These are phyloP conservation scores for Leptographium wingfieldii DNA, from an alignment of 2,329 filamentous ascomycete genomes.

Conservation along the genomic window DNA sequence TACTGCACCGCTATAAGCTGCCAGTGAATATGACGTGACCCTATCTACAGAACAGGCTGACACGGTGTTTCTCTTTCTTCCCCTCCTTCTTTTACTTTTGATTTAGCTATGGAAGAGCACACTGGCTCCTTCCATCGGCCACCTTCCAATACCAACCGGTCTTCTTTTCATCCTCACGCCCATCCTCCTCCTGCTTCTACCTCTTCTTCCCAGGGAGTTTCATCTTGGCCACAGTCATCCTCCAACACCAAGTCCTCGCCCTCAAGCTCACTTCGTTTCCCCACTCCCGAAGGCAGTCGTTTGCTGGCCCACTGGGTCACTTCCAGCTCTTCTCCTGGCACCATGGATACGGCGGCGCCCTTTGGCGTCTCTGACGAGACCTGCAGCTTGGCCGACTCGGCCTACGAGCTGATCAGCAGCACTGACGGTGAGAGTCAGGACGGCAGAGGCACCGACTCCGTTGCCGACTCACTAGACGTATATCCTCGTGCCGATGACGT, in stretches of 20 bases:
- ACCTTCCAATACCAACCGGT: not conserved
- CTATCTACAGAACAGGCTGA: conserved; percentile 6
- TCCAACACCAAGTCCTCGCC: not conserved
- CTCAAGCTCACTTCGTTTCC: conserved; percentile 35
- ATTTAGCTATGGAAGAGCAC: conserved; percentile 11
- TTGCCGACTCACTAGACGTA: conserved; percentile 13
- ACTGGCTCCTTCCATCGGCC: conserved; percentile 8
- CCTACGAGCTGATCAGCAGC: conserved; percentile 42
- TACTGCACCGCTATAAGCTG: not conserved
- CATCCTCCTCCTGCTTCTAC: conserved; percentile 15
- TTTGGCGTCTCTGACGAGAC: conserved; percentile 26
- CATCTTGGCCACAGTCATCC: not conserved
- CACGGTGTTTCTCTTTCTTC: not conserved
- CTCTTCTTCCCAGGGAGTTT: not conserved
- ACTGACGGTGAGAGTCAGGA: conserved; percentile 42
- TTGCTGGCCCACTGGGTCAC: conserved; percentile 48
- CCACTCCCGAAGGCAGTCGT: conserved; percentile 40
- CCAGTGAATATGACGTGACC: conserved; percentile 6
- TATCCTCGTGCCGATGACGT: conserved; percentile 17
- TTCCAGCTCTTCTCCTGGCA: conserved; percentile 27
- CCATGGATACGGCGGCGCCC: conserved; percentile 27
- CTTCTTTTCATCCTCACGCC: not conserved
- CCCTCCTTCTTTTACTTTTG: not conserved
- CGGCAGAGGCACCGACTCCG: conserved; percentile 31
- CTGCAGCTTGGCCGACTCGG: conserved; percentile 40